A percentile compares a stretch with the other conserved stretches of the same genome.
Conservation (phyloP, 2,329 filamentous ascomycete genomes). For the Nemania abortiva region DNA sequence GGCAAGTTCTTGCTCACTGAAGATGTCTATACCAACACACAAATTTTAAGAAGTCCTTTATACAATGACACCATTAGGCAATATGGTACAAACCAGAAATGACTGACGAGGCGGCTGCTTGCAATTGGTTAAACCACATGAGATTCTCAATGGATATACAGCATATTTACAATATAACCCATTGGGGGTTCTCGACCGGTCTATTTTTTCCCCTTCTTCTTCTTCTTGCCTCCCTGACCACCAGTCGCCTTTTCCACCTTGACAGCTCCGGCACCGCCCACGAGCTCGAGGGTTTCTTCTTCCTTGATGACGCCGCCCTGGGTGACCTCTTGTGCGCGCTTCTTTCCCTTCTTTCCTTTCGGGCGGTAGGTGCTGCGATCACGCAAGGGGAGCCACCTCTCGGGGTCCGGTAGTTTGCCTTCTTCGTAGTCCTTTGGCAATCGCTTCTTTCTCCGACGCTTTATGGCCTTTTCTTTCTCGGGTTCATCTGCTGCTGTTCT, state of each 20-base stretch:
- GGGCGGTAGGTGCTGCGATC: slow-evolving; percentile 90
- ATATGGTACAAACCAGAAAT: neutral
- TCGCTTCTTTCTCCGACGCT: slow-evolving; percentile 66
- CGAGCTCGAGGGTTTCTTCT: slow-evolving; percentile 74
- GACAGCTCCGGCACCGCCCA: slow-evolving; percentile 71
- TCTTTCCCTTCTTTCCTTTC: slow-evolving; percentile 92
- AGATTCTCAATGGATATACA: neutral
- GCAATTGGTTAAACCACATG: neutral
- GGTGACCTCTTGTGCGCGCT: slow-evolving; percentile 80
- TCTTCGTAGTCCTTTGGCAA: slow-evolving; percentile 81
- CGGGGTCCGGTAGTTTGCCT: slow-evolving; percentile 84
- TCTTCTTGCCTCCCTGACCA: slow-evolving; percentile 50
- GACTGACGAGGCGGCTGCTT: neutral
- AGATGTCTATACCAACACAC: neutral
- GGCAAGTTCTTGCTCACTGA: neutral
- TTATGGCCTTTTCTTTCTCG: slow-evolving; percentile 58
- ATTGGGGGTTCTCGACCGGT: slow-evolving; percentile 45
- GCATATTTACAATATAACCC: slow-evolving; percentile 7
- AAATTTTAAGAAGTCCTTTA: neutral
- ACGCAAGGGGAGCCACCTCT: slow-evolving; percentile 91
- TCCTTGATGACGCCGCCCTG: slow-evolving; percentile 87
- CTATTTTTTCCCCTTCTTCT: slow-evolving; percentile 63
- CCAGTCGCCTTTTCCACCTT: slow-evolving; percentile 71
- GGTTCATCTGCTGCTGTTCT: slow-evolving; percentile 57
- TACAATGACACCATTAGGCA: neutral